Evolutionary conservation across 2,329 filamentous ascomycete genomes (phyloP), one percentile per base, ranked within the genome.

Genomic region (Colletotrichum lini): DNA sequence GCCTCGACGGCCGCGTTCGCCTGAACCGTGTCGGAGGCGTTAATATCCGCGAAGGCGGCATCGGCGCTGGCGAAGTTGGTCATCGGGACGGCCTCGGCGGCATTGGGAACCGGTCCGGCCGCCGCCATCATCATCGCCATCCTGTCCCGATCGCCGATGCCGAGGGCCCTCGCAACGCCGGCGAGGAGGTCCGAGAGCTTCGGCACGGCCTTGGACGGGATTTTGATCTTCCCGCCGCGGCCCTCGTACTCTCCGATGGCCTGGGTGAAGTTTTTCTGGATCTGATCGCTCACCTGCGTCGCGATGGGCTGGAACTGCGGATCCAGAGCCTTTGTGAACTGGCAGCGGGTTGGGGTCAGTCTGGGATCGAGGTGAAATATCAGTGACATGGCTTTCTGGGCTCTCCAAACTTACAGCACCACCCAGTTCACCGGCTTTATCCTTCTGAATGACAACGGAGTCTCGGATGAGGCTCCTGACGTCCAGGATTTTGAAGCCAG

Each of bases 171-270:
- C 38, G 68, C 68, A 18, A 71, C 50, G 8, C 44, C 64, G 15
- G 68, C 64, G 7, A 71, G 64, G 5, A 71, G 52, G 26, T 71
- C 42, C 16, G 68, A 47, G 26, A 71, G 52, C 44, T 49, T n/a
- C 3, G 68, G 68, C 6, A 71, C 68, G 18, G 58, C 57, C 45
- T 67, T 68, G 64, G 64, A 16, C 7, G 68, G 68, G 52, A 71
- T 71, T 58, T 71, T 71, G 23, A 71, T 71, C 68, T 71, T 71
- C 7, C 68, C 68, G 1, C 42, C 68, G 38, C 68, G 68, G 12
- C 68, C 68, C 21, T 71, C 38, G 52, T 71, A 71, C 4, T 57
- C 58, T 10, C 40, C 52, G 2, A 71, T 45, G n/a, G 64, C 57
- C 3, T 12, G 13, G 26, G 6, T 58, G 52, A 71, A 71, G 44